Evolutionary conservation across 208 protist species (phyloP), one percentile per base, ranked within the genome.

Genomic region (Acanthamoeba culbertsoni): DNA sequence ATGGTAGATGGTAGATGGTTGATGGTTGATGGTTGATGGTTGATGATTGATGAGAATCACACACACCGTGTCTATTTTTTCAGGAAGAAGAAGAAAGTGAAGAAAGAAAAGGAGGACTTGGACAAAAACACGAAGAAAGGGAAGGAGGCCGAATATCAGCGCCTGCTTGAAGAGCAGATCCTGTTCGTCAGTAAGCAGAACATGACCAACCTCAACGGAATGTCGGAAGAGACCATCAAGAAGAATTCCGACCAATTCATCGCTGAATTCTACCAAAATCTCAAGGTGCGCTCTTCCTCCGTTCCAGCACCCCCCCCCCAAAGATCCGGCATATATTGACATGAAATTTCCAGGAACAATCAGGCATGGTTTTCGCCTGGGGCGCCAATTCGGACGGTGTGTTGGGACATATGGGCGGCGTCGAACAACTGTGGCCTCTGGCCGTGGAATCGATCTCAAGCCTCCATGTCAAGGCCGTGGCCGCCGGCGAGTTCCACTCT

Each of bases 31-130:
- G n/a, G n/a, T n/a, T n/a, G n/a, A n/a, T n/a, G n/a, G n/a, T n/a
- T n/a, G n/a, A n/a, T n/a, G n/a, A n/a, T n/a, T n/a, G n/a, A n/a
- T n/a, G n/a, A n/a, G n/a, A n/a, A n/a, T n/a, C n/a, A n/a, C n/a
- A n/a, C n/a, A n/a, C n/a, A n/a, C n/a, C n/a, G n/a, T n/a, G n/a
- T n/a, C n/a, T n/a, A n/a, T n/a, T n/a, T n/a, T n/a, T n/a, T n/a
- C n/a, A n/a, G n/a, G n/a, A n/a, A n/a, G 65, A 75, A 75, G 35
- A 75, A 75, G 65, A 75, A 75, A 35, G 35, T 75, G 28, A 75
- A 75, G 35, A 75, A 75, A 28, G 65, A 75, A 3, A 75, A 75
- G 65, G 65, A 75, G 23, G 65, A 75, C 28, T 43, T 75, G 65
- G 65, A 75, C 65, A 75, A 75, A 26, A 75, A 75, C 20, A 4